phyloP scores from a whole-genome alignment of 768 basidiomycete species.

The Paxillus rubicundulus region DNA sequence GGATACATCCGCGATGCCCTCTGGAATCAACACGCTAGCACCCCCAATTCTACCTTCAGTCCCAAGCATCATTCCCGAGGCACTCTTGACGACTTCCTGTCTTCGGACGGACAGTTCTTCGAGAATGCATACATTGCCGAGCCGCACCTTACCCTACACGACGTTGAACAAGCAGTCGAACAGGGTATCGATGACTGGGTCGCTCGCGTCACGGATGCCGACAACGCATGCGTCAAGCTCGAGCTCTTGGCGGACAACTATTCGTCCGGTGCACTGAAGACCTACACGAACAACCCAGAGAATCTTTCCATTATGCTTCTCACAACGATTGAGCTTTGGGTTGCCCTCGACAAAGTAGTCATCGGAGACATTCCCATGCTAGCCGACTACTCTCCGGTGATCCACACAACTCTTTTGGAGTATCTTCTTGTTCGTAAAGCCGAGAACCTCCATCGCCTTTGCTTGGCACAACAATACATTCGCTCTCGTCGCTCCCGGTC shows the following conservation, averaged over 20 bases:
- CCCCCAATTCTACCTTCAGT: neutral
- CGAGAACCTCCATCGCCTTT: conserved; percentile 28
- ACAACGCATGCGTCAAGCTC: conserved; percentile 17
- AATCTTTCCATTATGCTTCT: conserved; percentile 43
- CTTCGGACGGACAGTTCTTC: conserved; percentile 9
- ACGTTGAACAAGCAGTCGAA: conserved; percentile 37
- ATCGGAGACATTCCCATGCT: conserved; percentile 25
- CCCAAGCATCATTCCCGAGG: conserved; percentile 8
- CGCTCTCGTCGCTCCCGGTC: conserved; percentile 23
- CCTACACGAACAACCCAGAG: conserved; percentile 38
- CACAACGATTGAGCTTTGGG: conserved; percentile 36
- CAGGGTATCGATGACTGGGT: conserved; percentile 37
- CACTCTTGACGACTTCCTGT: conserved; percentile 18
- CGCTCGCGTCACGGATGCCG: neutral
- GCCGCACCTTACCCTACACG: conserved; percentile 25
- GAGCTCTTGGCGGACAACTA: conserved; percentile 30
- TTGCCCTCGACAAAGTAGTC: conserved; percentile 32
- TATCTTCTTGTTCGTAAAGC: conserved; percentile 29
- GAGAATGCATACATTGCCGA: conserved; percentile 8
- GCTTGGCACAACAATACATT: conserved; percentile 31
- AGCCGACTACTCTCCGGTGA: conserved; percentile 33
- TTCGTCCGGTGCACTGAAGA: conserved; percentile 18
- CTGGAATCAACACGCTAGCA: neutral
- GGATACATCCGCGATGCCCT: conserved; percentile 28
- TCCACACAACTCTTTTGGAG: conserved; percentile 25